Base-by-base conservation (phyloP, 371 early-diverging fungal genomes). In the Nematocida ironsii region DNA sequence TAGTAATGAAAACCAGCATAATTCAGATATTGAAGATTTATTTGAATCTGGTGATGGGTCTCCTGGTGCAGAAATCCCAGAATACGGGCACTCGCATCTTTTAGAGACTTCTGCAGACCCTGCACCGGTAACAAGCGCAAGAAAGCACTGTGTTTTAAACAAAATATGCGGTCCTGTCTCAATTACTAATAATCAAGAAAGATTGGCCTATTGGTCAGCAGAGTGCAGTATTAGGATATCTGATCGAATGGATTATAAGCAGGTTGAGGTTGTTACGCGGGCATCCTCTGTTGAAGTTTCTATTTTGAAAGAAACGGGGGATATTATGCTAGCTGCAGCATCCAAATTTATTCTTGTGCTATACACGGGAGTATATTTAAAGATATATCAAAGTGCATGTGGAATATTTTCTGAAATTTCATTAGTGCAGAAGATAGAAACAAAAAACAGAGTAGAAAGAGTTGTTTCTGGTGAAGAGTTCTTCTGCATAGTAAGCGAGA, bases 181-280 rank as follows among this genome's bases (percentile, higher is more conserved):
- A 7, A 16, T 33, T 16, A 62, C 25, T 5, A 39, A 69, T 3
- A 67, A 54, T 6, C 23, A 56, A 23, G 67, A 45, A 0, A 54
- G 16, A 13, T 20, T 78, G 2, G 25, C 45, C 5, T 71, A 42
- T 40, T 78, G 80, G 80, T 52, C 80, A 11, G 23, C 80, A 5
- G 69, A 68, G 69, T 78, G 80, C 68, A 68, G 18, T 13, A 67
- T 75, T 40, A 9, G 40, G 18, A 1, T 56, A 11, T 62, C 62
- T 25, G 27, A 82, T 33, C 5, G 27, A n/a, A 42, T 18, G 47
- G 80, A 78, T 6, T 56, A 54, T 40, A 62, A 13, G 13, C 50
- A 56, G 42, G 16, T 78, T 40, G 80, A 78, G 45, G 70, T 78
- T 13, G 62, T 48, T 44, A 23, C 55, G 11, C 40, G 80, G 18